Evolutionary conservation across 78 protist genomes (phyloP), one percentile per base, ranked within the genome.

Genomic region (Neovahlkampfia damariscottae): DNA sequence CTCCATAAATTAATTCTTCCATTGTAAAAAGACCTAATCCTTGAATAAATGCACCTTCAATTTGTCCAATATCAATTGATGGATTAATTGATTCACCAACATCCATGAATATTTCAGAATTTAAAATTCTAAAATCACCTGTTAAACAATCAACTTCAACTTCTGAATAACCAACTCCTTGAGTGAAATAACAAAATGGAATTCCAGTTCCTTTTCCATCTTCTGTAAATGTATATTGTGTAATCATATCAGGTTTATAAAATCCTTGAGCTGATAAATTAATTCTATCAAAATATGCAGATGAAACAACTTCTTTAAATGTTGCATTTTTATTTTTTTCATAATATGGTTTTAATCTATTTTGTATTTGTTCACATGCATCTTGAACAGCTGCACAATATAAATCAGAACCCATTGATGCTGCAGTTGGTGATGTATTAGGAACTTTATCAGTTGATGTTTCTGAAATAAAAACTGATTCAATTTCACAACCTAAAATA

Each of bases 21-120:
- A 73, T 37, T 19, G 95, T 90, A 74, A 81, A 38, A 76, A 68
- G 78, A 0, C 99, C 98, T 31, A 84, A 34, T 67, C 97, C 98
- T 79, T 90, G 88, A 31, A 76, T 27, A 41, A 85, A 93, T 27
- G 94, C 96, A 37, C 96, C 98, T 41, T 92, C 96, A 5, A 91
- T 9, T 82, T 84, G 82, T n/a, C 81, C 68, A 32, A 67, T 75
- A 10, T 76, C 78, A 2, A 80, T 30, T 5, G 90, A 67, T 28
- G 99, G 98, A 62, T 95, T 94, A 68, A 96, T 40, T 19, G 90
- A 35, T 30, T 74, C 39, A 50, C 99, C 99, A 32, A 90, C 90
- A 70, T 97, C 99, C 82, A 87, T 50, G n/a, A 91, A 38, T n/a
- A 97, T 19, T 69, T 95, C 98, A 0, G 93, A 36, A 31, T 91